Base-by-base conservation (phyloP, 202 grass and related monocot species). In the Saccharum hybrid region DNA sequence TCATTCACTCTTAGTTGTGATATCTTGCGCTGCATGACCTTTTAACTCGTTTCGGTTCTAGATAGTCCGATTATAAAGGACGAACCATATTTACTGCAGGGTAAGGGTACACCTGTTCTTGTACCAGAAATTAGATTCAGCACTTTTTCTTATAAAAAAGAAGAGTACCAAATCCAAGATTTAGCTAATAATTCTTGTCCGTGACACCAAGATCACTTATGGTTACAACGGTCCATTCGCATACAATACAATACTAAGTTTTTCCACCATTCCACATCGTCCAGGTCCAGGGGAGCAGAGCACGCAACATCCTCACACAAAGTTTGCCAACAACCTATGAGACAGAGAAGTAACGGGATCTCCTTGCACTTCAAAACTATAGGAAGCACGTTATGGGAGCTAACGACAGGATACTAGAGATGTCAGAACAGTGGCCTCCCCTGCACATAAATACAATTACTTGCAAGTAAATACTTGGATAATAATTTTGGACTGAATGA, bases 401-500 rank as follows among this genome's bases (percentile, higher is more conserved):
- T 31, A 21, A 30, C 45, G 78, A 39, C 0, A 4, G 1, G 67
- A 39, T 7, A 22, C 14, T 22, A 77, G 34, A 74, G 5, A 11
- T n/a, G 6, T 23, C 10, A n/a, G 73, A 88, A 67, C 11, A 48
- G 48, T 38, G 43, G 0, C 2, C 15, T n/a, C 59, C 21, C 21
- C 83, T 82, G 87, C 72, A 78, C 30, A 30, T 37, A 46, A 66
- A 10, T 33, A 73, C 66, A 60, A 34, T 3, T 28, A 15, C 3
- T 49, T 10, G 40, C 37, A 76, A 71, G 46, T 33, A 40, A 79
- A 60, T 46, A 42, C 11, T 31, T 31, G 4, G 31, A 19, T 11
- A 11, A 73, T 34, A 49, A 19, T 66, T 72, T 74, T 33, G 9
- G 26, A 66, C 43, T 36, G 42, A 57, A 2, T 26, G 28, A 71